Base-by-base conservation (phyloP, 2,329 filamentous ascomycete genomes). In the Aspergillus sp. region DNA sequence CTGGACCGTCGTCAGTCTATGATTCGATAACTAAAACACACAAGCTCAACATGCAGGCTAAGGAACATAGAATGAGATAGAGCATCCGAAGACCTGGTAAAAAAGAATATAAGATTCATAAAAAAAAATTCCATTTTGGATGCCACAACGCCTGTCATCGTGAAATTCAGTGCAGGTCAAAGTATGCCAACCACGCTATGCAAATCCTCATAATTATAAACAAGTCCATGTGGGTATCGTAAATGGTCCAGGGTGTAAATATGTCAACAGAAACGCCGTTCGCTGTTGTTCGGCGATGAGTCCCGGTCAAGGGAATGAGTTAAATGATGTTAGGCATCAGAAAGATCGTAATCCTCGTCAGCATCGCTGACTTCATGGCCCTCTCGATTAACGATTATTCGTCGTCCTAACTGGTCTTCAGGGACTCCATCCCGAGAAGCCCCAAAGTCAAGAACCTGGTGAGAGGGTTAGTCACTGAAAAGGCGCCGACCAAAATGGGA, bases 381-480 rank as follows among this genome's bases (percentile, higher is more conserved):
- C 38, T 66, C 65, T 47, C 64, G 64, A 55, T 76, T 73, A 49
- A 77, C 75, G 14, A 75, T 77, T 51, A 92, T 91, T 44, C 93
- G 86, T 61, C 84, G 85, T 41, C 92, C 92, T 42, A 93, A 84
- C 62, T 92, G 83, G 58, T 88, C 85, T 14, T 84, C 80, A 3
- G 89, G 83, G 54, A 90, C 83, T 49, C 93, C 93, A 66, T 99
- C 94, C 60, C 94, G 87, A 45, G 89, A 86, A 58, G 94, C 94
- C 53, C 94, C 94, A 73, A 97, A 99, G 74, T 99, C 94, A 54
- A 99, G 87, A 60, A 99, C 93, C 94, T 97, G 60, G 38, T 36
- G 32, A n/a, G 20, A 19, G 45, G 33, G 20, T 62, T 54, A 61
- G 57, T 60, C 8, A 9, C 26, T 49, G 60, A 45, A 17, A 19